phyloP scores from a whole-genome alignment of 2,329 filamentous ascomycete species.

The Botrytis deweyae region DNA sequence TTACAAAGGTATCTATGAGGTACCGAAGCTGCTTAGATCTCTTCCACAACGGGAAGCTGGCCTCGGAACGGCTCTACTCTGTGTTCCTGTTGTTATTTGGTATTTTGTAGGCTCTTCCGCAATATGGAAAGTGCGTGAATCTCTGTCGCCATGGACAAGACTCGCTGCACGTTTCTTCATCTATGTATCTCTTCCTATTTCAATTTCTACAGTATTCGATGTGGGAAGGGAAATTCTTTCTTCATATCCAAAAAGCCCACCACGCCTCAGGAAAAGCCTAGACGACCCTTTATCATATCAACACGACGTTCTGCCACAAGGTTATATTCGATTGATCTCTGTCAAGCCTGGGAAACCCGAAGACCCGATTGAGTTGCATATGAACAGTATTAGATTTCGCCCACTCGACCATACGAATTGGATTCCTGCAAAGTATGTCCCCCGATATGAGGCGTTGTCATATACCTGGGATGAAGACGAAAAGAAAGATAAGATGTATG shows the following conservation, averaged over 20 bases:
- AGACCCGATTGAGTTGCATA: neutral
- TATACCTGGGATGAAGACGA: neutral
- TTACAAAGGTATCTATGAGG: rapidly evolving
- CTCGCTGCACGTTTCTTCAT: neutral
- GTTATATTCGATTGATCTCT: neutral
- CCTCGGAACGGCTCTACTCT: neutral
- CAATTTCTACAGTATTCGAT: neutral
- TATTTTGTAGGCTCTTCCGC: neutral
- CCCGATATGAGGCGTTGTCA: neutral
- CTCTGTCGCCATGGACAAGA: neutral
- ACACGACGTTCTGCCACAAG: neutral
- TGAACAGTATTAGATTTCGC: neutral
- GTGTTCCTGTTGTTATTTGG: neutral
- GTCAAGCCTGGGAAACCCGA: neutral
- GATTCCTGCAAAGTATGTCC: neutral
- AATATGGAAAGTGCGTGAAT: neutral
- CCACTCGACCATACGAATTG: rapidly evolving
- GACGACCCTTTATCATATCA: neutral
- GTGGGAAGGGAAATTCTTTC: no score
- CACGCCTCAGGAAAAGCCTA: rapidly evolving
- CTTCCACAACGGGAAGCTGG: rapidly evolving
- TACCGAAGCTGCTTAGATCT: neutral
- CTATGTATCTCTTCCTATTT: neutral
- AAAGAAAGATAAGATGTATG: neutral
- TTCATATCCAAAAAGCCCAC: neutral